Conservation (phyloP, 352 stramenopile genomes). For the Pythium rishiriense region DNA sequence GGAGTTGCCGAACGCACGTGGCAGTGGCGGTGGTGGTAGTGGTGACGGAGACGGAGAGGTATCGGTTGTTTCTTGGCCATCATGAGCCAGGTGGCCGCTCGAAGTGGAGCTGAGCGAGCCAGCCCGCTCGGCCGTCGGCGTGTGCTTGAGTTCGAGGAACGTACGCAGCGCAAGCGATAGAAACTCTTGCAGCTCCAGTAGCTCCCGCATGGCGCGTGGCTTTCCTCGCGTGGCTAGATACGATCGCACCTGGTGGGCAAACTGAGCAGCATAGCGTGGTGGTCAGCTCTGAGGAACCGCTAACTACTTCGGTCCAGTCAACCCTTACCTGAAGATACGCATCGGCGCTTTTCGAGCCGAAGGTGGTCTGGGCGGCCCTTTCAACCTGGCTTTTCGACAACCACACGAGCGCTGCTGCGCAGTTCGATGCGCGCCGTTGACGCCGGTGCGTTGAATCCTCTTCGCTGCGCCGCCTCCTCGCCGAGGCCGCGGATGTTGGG, state of each 20-base stretch:
- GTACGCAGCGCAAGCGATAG: constrained; percentile 16
- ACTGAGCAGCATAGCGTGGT: constrained; percentile 1
- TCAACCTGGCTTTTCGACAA: constrained; percentile 54
- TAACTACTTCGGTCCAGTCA: too few species aligned
- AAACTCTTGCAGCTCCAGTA: constrained; percentile 24
- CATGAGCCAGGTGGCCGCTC: constrained; percentile 19
- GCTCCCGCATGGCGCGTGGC: constrained; percentile 2
- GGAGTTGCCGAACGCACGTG: constrained; percentile 10
- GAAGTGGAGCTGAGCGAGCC: constrained; percentile 14
- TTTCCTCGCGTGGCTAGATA: constrained; percentile 8
- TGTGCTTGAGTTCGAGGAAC: constrained; percentile 6
- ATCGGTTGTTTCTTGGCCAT: constrained; percentile 5
- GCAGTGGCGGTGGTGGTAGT: constrained; percentile 24
- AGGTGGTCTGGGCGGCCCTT: constrained; percentile 40
- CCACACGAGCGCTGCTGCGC: constrained; percentile 28
- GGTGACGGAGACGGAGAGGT: constrained; percentile 23
- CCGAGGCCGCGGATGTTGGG: constrained; percentile 18
- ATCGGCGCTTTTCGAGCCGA: constrained; percentile 50
- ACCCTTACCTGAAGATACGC: constrained; percentile 43
- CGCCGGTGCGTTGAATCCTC: constrained; percentile 1
- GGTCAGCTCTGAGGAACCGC: not conserved
- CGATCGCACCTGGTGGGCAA: constrained; percentile 18
- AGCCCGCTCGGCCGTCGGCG: not conserved
- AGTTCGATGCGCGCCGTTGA: not conserved
- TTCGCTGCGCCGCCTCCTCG: constrained; percentile 7